Evolutionary conservation across 352 stramenopile genomes (phyloP), one percentile per base, ranked within the genome.

Genomic region (Pythium phragmiticola): DNA sequence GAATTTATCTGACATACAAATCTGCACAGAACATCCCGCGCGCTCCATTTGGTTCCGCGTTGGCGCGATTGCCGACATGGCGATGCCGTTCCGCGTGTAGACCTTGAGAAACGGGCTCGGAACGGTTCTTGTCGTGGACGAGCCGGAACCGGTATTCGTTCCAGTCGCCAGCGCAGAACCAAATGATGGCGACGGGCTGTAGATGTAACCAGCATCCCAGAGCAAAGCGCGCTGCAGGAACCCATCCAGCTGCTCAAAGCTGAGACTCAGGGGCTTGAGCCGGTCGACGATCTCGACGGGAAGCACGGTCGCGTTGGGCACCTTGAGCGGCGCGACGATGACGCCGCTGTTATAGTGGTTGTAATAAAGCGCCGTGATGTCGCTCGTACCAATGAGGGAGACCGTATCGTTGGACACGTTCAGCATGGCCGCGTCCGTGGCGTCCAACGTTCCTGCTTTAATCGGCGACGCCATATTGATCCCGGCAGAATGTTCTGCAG

Each of bases 121-220:
- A 21, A n/a, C 26, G 9, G 19, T 52, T 33, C 8, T 33, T n/a
- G 21, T 48, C 46, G 42, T 47, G 14, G 53, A 26, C 36, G 55
- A 11, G 7, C 2, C n/a, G 45, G 45, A 50, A 50, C 45, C 21
- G 17, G n/a, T 28, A 5, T 50, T 50, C 13, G 14, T 14, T 7
- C 14, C 41, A 7, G 41, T n/a, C 17, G 14, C 14, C 11, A 21
- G 41, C 17, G 41, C 13, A 7, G 43, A 50, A 26, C 43, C 43
- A 30, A 50, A 50, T 7, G n/a, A 30, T 7, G 50, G 30, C 34
- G 62, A 49, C 45, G 63, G 55, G 26, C 52, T 69, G 55, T 65
- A 69, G 21, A 69, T 60, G 56, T 80, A 89, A 0, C 78, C 80
- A 4, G 59, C 70, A 43, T 89, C 80, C 80, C 78, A 89, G 7